Base-by-base conservation (phyloP, 2,329 filamentous ascomycete species). In the Botrytis porri region DNA sequence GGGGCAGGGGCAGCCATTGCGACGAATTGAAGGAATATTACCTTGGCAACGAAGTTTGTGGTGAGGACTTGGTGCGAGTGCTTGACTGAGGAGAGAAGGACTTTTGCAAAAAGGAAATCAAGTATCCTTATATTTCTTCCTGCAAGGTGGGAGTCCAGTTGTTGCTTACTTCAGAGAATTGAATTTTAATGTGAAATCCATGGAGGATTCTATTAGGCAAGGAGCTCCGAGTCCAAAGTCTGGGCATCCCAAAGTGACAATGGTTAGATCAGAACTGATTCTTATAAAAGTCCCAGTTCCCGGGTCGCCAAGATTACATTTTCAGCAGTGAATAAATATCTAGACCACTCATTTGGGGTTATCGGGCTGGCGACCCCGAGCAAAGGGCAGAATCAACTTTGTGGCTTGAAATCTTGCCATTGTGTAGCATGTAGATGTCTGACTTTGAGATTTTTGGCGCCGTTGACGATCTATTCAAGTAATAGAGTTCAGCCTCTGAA, bases 1-100 rank as follows among this genome's bases (percentile, higher is more conserved):
- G 92, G 51, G 51, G 51, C 51, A 57, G 51, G 51, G n/a, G 51
- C 92, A 35, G 43, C 69, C 69, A 71, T 71, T 71, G 69, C 60
- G 18, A 64, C 20, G 12, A 51, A 66, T 29, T 41, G 65, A 43
- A 69, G n/a, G 39, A 37, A 35, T 45, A 43, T 20, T 45, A 12
- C n/a, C 51, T 35, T 59, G 29, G 37, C 37, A 72, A 65, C 59
- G 39, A 59, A 43, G 22, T 51, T 35, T 43, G 8, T 18, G 48
- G 48, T 66, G 39, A 35, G 45, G 12, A n/a, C 29, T 65, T 41
- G 32, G 37, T 35, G 51, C 22, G 48, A 66, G 45, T 70, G 69
- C 69, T 71, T 83, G 54, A 70, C 63, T 61, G 64, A 45, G 35
- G 25, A n/a, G 22, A n/a, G 1, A 60, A 25, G 18, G 45, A 14